Percentiles rank a stretch among this genome's conserved stretches.
Evolutionary conservation across 768 basidiomycete genomes (phyloP).

Genomic region (Coprinopsis cinerea): DNA sequence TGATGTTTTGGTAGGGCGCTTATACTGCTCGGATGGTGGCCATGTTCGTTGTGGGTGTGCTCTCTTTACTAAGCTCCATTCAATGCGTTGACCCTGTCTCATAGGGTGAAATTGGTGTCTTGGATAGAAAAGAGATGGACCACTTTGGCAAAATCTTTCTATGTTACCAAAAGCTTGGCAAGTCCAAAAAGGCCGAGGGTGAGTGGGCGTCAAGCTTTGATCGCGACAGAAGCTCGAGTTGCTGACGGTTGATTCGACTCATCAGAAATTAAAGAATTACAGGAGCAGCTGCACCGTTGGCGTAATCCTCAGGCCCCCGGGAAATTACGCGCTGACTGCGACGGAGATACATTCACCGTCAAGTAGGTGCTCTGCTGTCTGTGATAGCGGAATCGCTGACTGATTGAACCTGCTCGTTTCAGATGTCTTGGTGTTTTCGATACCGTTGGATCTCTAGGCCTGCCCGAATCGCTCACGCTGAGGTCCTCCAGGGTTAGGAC

Average conservation of each 20-base stretch:
- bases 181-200: slow-evolving; percentile 43
- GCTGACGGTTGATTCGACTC: not conserved
- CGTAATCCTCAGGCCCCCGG: slow-evolving; percentile 46
- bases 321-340: slow-evolving; percentile 42
- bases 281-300: slow-evolving; percentile 52
- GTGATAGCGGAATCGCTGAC: not conserved
- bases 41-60: slow-evolving; percentile 49
- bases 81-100: not conserved
- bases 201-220: too few species aligned
- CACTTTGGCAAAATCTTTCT: slow-evolving; percentile 60
- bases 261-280: slow-evolving; percentile 29
- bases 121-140: slow-evolving; percentile 69
- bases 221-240: too few species aligned
- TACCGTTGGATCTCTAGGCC: slow-evolving; percentile 67
- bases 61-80: not conserved
- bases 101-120: slow-evolving; percentile 66
- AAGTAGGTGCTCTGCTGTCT: slow-evolving; percentile 37
- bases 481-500: slow-evolving; percentile 36
- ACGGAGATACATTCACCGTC: slow-evolving; percentile 47
- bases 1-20: slow-evolving; percentile 46
- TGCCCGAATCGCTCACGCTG: slow-evolving; percentile 59
- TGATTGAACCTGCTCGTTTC: slow-evolving; percentile 4
- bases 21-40: slow-evolving; percentile 75
- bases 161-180: slow-evolving; percentile 56
- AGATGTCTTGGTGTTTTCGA: slow-evolving; percentile 74